Evolutionary conservation across 192 early-diverging fungal genomes (phyloP).

Genomic region (Rhizophlyctis rosea): DNA sequence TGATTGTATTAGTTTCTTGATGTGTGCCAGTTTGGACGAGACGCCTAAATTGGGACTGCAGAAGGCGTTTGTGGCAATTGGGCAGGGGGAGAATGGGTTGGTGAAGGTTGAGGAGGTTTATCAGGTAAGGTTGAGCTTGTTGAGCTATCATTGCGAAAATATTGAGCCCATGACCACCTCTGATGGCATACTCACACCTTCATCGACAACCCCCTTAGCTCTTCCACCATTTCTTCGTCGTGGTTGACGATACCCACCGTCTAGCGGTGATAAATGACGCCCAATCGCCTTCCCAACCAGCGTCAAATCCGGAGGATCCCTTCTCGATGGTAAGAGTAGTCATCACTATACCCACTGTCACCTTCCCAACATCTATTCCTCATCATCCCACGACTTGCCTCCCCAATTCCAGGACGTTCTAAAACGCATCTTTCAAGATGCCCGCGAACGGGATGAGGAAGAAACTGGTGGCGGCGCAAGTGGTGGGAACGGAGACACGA

Average conservation of each 20-base stretch:
- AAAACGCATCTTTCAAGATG: slow-evolving; percentile 32
- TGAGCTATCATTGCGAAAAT: background rate
- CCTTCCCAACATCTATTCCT: background rate
- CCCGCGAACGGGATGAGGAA: background rate
- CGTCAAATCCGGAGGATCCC: slow-evolving; percentile 41
- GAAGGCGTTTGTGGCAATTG: slow-evolving; percentile 40
- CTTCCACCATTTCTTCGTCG: slow-evolving; percentile 29
- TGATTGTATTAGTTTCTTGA: slow-evolving; percentile 35
- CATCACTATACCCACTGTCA: background rate
- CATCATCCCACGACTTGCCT: background rate
- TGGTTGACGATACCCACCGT: slow-evolving; percentile 43
- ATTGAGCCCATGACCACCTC: background rate
- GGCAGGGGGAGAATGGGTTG: slow-evolving; percentile 33
- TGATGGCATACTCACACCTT: background rate
- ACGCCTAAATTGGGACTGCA: slow-evolving; percentile 36
- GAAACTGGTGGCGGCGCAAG: background rate
- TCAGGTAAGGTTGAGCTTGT: slow-evolving; percentile 24
- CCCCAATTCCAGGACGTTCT: slow-evolving; percentile 25
- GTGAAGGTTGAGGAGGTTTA: slow-evolving; percentile 38
- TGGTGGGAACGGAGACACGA: slow-evolving; percentile 12
- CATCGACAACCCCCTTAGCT: slow-evolving; percentile 14
- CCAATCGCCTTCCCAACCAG: too few species aligned
- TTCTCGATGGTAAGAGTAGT: slow-evolving; percentile 37
- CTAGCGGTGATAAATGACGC: too few species aligned
- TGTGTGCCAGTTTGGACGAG: slow-evolving; percentile 40